Evolutionary conservation across 805 yeast species (phyloP).

Genomic region (Candida alai): DNA sequence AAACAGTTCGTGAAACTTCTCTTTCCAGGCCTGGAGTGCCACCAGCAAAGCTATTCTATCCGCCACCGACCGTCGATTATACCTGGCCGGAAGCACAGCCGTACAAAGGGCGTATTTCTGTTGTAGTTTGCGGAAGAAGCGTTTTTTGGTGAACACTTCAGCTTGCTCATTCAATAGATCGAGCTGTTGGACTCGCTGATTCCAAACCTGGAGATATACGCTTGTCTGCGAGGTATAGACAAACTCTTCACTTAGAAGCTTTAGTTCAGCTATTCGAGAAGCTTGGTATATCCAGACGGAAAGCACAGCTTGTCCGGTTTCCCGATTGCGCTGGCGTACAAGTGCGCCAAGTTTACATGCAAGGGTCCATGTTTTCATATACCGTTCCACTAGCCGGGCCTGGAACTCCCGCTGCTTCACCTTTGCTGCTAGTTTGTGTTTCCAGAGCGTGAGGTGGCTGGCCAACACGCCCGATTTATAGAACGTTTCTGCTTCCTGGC

Average conservation of each 20-base stretch:
- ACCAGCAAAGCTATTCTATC: constrained; percentile 2
- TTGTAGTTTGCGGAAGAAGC: constrained; percentile 8
- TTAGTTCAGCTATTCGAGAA: too few species aligned
- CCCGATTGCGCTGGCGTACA: neutral
- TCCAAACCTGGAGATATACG: constrained; percentile 3
- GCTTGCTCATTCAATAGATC: neutral
- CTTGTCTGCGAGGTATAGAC: too few species aligned
- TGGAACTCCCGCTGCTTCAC: neutral
- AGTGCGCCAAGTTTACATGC: constrained; percentile 1
- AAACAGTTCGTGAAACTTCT: constrained; percentile 16
- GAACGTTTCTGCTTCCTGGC: constrained; percentile 11
- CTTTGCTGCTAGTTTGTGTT: constrained; percentile 4
- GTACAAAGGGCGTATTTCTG: constrained; percentile 2
- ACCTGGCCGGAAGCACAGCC: neutral
- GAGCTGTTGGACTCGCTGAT: too few species aligned
- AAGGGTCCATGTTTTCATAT: constrained; percentile 8
- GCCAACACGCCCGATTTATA: constrained; percentile 6
- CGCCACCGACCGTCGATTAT: constrained; percentile 2
- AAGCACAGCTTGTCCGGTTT: too few species aligned
- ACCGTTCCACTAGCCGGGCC: neutral
- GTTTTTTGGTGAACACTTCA: neutral
- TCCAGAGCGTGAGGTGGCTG: constrained; percentile 15
- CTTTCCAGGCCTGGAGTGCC: constrained; percentile 21
- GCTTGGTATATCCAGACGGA: too few species aligned
- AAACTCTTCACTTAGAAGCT: too few species aligned